phyloP scores from a whole-genome alignment of 2,329 filamentous ascomycete species.

The Trichoderma atrobrunneum region DNA sequence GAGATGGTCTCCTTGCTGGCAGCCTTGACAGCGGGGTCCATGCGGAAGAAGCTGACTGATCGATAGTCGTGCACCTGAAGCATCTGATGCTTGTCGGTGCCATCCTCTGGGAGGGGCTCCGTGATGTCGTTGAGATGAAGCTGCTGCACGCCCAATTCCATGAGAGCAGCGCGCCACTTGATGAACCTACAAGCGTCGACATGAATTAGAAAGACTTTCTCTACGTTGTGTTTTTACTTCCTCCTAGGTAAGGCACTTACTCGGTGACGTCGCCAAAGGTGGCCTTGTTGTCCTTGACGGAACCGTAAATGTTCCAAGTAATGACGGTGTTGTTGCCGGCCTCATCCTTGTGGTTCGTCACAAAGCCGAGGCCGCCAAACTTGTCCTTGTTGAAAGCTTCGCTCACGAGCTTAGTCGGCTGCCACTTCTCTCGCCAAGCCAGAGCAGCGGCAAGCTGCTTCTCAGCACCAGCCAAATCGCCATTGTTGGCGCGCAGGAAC shows the following conservation, averaged over 20 bases:
- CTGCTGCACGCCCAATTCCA: conserved; percentile 79
- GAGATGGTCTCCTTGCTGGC: conserved; percentile 79
- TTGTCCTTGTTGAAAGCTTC: conserved; percentile 64
- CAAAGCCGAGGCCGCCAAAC: conserved; percentile 76
- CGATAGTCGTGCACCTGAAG: conserved; percentile 93
- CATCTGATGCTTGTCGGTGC: conserved; percentile 83
- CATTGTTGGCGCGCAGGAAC: conserved; percentile 86
- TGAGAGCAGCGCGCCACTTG: conserved; percentile 83
- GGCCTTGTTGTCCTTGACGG: conserved; percentile 75
- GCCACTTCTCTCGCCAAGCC: conserved; percentile 75
- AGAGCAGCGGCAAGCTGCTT: conserved; percentile 77
- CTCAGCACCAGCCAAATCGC: conserved; percentile 69
- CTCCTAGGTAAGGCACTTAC: conserved; percentile 50
- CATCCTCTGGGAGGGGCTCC: conserved; percentile 67
- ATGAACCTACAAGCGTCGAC: conserved; percentile 65
- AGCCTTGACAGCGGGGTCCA: conserved; percentile 71
- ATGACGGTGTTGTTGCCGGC: conserved; percentile 62
- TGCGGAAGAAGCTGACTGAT: conserved; percentile 79
- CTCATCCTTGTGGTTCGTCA: conserved; percentile 65
- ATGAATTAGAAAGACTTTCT: neutral
- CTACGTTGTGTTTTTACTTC: neutral
- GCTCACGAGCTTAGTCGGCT: conserved; percentile 65
- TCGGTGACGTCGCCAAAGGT: conserved; percentile 81
- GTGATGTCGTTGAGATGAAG: conserved; percentile 69
- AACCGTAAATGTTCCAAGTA: conserved; percentile 92